A percentile compares a stretch with the other conserved stretches of the same genome.
These are phyloP conservation scores for Ogataea corticis DNA, from an alignment of 805 yeast genomes.

Conservation along the genomic window DNA sequence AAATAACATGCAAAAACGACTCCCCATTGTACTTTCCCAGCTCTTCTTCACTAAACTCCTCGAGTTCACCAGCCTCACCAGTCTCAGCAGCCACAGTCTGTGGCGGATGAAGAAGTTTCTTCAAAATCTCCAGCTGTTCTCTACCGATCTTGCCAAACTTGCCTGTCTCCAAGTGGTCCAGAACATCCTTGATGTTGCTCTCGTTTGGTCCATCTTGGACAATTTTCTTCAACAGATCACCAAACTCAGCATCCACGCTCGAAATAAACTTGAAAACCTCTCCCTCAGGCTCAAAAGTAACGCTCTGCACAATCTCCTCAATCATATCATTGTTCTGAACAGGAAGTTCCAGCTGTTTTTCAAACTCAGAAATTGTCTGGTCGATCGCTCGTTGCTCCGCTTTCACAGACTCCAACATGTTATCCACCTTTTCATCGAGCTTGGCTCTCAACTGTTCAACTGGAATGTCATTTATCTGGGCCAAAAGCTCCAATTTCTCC, in stretches of 20 bases:
- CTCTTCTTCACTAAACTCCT: conserved; percentile 1
- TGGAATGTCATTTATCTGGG: conserved; percentile 21
- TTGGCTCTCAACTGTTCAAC: conserved; percentile 22
- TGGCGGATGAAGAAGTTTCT: background rate
- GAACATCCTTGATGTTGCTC: conserved; percentile 10
- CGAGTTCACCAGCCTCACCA: background rate
- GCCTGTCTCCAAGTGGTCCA: conserved; percentile 20
- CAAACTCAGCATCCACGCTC: conserved; percentile 23
- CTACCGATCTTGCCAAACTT: conserved; percentile 16
- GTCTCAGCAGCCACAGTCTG: background rate
- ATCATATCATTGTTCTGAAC: conserved; percentile 16
- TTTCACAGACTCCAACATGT: conserved; percentile 6
- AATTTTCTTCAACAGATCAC: conserved; percentile 18
- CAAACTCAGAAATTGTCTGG: conserved; percentile 19
- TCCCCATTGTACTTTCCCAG: conserved; percentile 12
- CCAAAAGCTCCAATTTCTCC: conserved; percentile 25
- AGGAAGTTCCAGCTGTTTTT: conserved; percentile 18
- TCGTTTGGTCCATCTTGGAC: conserved; percentile 18
- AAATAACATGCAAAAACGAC: conserved; percentile 12
- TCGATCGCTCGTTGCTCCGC: conserved; percentile 12
- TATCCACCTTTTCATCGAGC: conserved; percentile 25
- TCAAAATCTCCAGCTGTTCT: conserved; percentile 12
- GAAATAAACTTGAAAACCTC: conserved; percentile 22
- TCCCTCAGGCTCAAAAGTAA: conserved; percentile 20
- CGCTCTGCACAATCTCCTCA: conserved; percentile 21